Percentiles rank a stretch among this genome's conserved stretches.
phyloP scores from a whole-genome alignment of 2,329 filamentous ascomycete genomes.

The Fusarium solani-melongenae region DNA sequence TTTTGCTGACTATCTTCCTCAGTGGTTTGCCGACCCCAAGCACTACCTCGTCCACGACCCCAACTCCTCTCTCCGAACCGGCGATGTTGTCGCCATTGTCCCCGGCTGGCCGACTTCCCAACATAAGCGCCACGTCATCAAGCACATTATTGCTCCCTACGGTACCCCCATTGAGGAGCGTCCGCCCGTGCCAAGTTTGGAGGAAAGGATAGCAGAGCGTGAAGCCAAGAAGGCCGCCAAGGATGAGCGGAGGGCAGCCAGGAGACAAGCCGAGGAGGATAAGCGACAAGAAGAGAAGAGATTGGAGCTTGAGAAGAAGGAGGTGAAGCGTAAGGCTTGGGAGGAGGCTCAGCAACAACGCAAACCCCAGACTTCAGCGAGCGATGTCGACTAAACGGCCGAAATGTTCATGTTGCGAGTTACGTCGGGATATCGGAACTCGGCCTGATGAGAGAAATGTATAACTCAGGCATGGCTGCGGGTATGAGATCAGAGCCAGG shows the following conservation, averaged over 20 bases:
- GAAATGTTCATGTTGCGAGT: slow-evolving; percentile 4
- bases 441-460: background rate
- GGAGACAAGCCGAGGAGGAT: slow-evolving; percentile 40
- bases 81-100: slow-evolving; percentile 79
- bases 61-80: slow-evolving; percentile 75
- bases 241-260: slow-evolving; percentile 61
- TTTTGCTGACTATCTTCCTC: slow-evolving; percentile 31
- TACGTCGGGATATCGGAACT: background rate
- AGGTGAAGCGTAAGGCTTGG: slow-evolving; percentile 39
- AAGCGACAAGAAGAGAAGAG: slow-evolving; percentile 43
- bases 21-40: slow-evolving; percentile 70
- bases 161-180: slow-evolving; percentile 72
- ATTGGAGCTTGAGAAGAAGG: slow-evolving; percentile 36
- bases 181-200: slow-evolving; percentile 72
- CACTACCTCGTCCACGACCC: slow-evolving; percentile 83
- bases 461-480: background rate
- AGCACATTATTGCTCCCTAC: slow-evolving; percentile 76
- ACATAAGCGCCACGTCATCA: slow-evolving; percentile 78
- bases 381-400: slow-evolving; percentile 25
- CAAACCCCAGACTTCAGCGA: slow-evolving; percentile 25
- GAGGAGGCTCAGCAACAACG: slow-evolving; percentile 35
- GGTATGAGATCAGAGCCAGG: background rate
- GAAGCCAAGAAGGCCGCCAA: slow-evolving; percentile 68
- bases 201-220: slow-evolving; percentile 68
- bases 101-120: slow-evolving; percentile 74